These are phyloP conservation scores for Trypanosoma avium DNA, from an alignment of 208 protist genomes.

Conservation along the genomic window DNA sequence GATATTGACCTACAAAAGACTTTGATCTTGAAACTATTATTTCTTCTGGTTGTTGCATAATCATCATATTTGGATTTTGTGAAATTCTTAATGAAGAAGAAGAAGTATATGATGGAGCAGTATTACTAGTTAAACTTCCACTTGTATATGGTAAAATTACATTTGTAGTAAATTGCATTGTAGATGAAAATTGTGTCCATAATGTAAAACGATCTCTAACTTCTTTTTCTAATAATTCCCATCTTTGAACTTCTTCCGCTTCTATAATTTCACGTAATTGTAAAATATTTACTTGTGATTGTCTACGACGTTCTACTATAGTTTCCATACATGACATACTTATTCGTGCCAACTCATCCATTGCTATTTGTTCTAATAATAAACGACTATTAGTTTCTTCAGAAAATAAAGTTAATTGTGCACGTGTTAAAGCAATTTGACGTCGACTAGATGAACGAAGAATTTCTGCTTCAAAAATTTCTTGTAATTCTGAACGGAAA, in stretches of 20 bases:
- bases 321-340: neutral
- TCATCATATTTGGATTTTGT: too few relatives aligned
- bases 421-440: neutral
- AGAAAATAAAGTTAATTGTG: neutral
- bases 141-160: too few relatives aligned
- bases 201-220: neutral
- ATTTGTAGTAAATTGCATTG: neutral
- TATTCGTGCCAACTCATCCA: constrained; percentile 4
- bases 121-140: neutral
- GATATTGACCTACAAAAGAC: neutral
- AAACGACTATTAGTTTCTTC: constrained; percentile 4
- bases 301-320: neutral
- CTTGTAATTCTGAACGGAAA: neutral
- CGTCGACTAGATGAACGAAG: neutral
- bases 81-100: too few relatives aligned
- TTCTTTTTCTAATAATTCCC: constrained; percentile 8
- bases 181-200: constrained; percentile 4
- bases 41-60: too few relatives aligned
- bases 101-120: neutral
- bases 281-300: constrained; percentile 3
- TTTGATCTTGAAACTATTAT: neutral
- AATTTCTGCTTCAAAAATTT: neutral
- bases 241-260: constrained; percentile 4
- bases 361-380: neutral
- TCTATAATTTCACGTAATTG: neutral